phyloP scores from a whole-genome alignment of 352 stramenopile species.

The Phytophthora chlamydospora region DNA sequence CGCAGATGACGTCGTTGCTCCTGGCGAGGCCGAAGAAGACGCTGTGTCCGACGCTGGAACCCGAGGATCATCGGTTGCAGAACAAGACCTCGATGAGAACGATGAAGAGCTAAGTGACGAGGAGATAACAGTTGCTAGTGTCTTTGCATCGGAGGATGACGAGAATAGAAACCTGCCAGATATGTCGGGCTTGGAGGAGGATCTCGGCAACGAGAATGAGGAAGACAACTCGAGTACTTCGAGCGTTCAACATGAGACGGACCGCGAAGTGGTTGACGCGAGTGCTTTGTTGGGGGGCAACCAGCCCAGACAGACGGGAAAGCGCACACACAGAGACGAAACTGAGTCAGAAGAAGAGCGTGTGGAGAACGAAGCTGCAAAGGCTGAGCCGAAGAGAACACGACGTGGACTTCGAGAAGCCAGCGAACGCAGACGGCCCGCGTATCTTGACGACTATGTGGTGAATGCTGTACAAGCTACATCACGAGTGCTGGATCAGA shows the following conservation, averaged over 20 bases:
- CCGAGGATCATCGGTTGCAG: neutral
- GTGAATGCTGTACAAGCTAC: neutral
- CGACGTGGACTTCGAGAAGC: neutral
- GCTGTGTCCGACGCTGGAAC: neutral
- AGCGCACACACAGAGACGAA: constrained; percentile 15
- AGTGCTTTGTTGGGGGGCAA: neutral
- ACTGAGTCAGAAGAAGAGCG: constrained; percentile 6
- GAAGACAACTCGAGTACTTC: neutral
- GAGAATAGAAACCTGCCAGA: neutral
- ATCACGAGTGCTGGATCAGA: neutral
- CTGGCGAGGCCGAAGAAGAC: neutral
- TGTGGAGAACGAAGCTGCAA: neutral
- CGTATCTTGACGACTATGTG: constrained; percentile 1
- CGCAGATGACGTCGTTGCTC: neutral
- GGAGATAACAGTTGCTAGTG: neutral
- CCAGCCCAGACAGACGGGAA: constrained; percentile 1
- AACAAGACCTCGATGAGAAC: neutral
- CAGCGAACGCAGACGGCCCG: neutral
- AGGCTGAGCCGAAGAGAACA: constrained; percentile 3
- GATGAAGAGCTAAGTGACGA: neutral
- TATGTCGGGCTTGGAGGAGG: neutral
- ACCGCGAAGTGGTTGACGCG: neutral
- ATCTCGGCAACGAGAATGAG: neutral
- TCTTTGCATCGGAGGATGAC: neutral
- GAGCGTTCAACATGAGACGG: neutral